Evolutionary conservation across 78 protist genomes (phyloP).

Genomic region (Tieghemostelium lacteum): DNA sequence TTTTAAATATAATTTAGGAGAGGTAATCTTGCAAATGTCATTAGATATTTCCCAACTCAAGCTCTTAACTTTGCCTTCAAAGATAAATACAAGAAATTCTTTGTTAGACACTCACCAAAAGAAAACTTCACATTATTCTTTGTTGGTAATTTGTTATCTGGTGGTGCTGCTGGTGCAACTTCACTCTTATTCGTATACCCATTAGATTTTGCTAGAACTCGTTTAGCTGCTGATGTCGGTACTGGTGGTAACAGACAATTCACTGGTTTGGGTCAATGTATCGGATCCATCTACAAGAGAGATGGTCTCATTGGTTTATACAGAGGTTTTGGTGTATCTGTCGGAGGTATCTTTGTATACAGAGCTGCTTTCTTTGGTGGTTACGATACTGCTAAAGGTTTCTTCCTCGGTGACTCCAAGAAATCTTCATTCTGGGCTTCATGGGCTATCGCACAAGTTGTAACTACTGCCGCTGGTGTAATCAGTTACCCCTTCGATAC

Average conservation of each 20-base stretch:
- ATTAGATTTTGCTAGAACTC: slow-evolving; percentile 98
- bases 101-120: slow-evolving; percentile 63
- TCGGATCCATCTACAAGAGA: slow-evolving; percentile 86
- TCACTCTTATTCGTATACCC: slow-evolving; percentile 97
- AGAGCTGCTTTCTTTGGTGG: slow-evolving; percentile 97
- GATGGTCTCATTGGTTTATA: slow-evolving; percentile 95
- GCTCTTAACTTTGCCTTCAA: slow-evolving; percentile 99
- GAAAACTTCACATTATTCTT: slow-evolving; percentile 82
- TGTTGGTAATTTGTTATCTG: slow-evolving; percentile 94
- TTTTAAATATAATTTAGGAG: slow-evolving; percentile 86
- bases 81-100: slow-evolving; percentile 94
- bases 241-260: slow-evolving; percentile 91
- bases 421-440: slow-evolving; percentile 79
- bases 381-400: slow-evolving; percentile 91
- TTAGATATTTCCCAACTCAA: slow-evolving; percentile 99
- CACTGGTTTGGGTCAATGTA: slow-evolving; percentile 95
- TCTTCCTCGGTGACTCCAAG: slow-evolving; percentile 53
- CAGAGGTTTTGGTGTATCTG: slow-evolving; percentile 96
- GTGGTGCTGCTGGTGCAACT: slow-evolving; percentile 98
- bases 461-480: slow-evolving; percentile 91
- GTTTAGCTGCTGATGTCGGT: slow-evolving; percentile 94
- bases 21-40: slow-evolving; percentile 97
- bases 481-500: slow-evolving; percentile 99
- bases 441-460: slow-evolving; percentile 74
- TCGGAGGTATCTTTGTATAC: slow-evolving; percentile 95